Evolutionary conservation across 2,329 filamentous ascomycete species (phyloP), one percentile per base, ranked within the genome.

Genomic region (Ciborinia camelliae): DNA sequence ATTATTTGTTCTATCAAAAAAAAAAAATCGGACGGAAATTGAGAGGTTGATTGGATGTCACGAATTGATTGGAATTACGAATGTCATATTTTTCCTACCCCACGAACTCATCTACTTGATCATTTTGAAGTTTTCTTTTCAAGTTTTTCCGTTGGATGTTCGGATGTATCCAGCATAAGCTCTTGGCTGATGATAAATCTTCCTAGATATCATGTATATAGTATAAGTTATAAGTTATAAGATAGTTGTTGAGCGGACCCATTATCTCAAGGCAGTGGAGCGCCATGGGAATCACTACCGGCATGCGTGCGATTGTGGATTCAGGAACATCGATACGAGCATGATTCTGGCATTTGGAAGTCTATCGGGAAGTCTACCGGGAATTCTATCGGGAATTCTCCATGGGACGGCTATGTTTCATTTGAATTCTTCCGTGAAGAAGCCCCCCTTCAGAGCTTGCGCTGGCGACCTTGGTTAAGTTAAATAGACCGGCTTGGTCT

Each of bases 401-500:
- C n/a, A 53, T 32, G n/a, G n/a, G n/a, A n/a, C n/a, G n/a, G n/a
- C n/a, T n/a, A n/a, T n/a, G 26, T 58, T 32, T 41, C 50, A 58
- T 58, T 58, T 32, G 35, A 18, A 58, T 58, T 51, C 1, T 59
- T 50, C 53, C 52, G 35, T 20, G 10, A 35, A n/a, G 26, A 35
- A n/a, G 18, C 30, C 18, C 18, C 7, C 32, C 32, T 26, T 18
- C 8, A 18, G 14, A 7, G 20, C 43, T 30, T 39, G n/a, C n/a
- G n/a, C 41, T 45, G 4, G 20, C 41, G 12, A 12, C 15, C 6
- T 35, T 3, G n/a, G n/a, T n/a, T n/a, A n/a, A n/a, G 52, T 59
- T 63, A 63, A 51, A 63, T 59, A 58, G 30, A 39, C 18, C 3
- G 26, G 5, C 28, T 35, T 41, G 35, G n/a, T 12, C 43, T 20